Base-by-base conservation (phyloP, 2,329 filamentous ascomycete genomes). In the Neophaeococcomyces mojaviensis region DNA sequence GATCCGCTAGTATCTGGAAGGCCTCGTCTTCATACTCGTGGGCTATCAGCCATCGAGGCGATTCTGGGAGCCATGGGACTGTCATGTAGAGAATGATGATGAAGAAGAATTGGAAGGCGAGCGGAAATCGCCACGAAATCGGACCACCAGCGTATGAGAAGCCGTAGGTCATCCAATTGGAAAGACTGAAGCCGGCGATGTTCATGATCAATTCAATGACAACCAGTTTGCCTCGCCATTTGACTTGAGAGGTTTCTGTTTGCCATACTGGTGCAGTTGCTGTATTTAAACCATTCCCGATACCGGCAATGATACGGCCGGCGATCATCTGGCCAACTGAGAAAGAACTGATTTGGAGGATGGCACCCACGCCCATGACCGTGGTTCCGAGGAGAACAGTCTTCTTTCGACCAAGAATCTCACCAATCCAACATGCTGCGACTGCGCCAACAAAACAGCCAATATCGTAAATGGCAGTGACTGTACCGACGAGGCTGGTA, bases 381-480 rank as follows among this genome's bases (percentile, higher is more conserved):
- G 64, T 66, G 0, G 70, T 71, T 4, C 72, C 72, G 2, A 71
- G 50, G 37, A 76, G 56, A 37, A 76, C 64, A 19, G 64, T 67
- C 45, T 68, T 70, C 49, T 71, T 71, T 20, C 74, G 61, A 2
- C 74, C 73, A 1, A 75, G 59, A 10, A 46, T 55, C 44, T 77
- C 73, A 16, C 73, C 73, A 20, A 71, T 56, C 36, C 44, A 55
- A 12, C 64, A 57, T 44, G 78, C 72, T n/a, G 70, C 67, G 2
- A 68, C 54, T 2, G 69, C 76, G 13, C 78, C 78, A 35, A 79
- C 61, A 58, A 81, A 79, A 56, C 77, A 80, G 7, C 77, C 77
- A 26, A 81, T 66, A 51, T 79, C 74, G 58, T 79, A 79, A 44
- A 78, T 72, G 2, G 76, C 75, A 1, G 73, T 76, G 9, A 78